A percentile compares a stretch with the other conserved stretches of the same genome.
Conservation (phyloP, 1,284 basidiomycete species). For the Caloboletus inedulis region DNA sequence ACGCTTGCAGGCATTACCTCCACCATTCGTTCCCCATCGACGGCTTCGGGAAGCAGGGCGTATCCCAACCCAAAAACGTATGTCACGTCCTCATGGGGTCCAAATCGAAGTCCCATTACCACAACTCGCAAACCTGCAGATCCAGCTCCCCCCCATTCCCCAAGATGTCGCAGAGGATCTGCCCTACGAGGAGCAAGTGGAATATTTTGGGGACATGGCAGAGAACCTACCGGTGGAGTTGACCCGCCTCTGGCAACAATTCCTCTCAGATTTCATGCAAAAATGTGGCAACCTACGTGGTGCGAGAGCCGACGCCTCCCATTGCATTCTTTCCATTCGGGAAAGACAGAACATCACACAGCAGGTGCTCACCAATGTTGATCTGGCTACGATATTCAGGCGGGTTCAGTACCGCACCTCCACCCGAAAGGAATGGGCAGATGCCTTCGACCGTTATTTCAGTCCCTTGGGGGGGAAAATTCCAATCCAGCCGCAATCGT, state of each 20-base stretch:
- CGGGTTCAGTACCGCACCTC: too few relatives aligned
- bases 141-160: background rate
- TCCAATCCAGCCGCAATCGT: too few relatives aligned
- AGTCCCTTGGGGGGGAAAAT: too few relatives aligned
- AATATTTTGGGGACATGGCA: background rate
- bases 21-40: background rate
- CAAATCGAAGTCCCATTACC: background rate
- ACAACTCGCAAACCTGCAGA: too few relatives aligned
- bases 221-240: background rate
- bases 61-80: slow-evolving; percentile 6
- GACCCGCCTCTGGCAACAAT: slow-evolving; percentile 4
- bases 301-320: background rate
- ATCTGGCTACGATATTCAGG: too few relatives aligned
- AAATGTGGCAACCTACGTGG: slow-evolving; percentile 8
- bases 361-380: too few relatives aligned
- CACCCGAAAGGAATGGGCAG: too few relatives aligned
- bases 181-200: slow-evolving; percentile 1
- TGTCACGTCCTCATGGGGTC: background rate
- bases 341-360: too few relatives aligned
- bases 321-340: too few relatives aligned
- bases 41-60: slow-evolving; percentile 1
- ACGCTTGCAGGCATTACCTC: slow-evolving; percentile 2
- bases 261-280: slow-evolving; percentile 1
- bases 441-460: too few relatives aligned
- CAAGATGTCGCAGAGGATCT: slow-evolving; percentile 3